Conservation (phyloP, 2,329 filamentous ascomycete species). For the Neurospora sp. region DNA sequence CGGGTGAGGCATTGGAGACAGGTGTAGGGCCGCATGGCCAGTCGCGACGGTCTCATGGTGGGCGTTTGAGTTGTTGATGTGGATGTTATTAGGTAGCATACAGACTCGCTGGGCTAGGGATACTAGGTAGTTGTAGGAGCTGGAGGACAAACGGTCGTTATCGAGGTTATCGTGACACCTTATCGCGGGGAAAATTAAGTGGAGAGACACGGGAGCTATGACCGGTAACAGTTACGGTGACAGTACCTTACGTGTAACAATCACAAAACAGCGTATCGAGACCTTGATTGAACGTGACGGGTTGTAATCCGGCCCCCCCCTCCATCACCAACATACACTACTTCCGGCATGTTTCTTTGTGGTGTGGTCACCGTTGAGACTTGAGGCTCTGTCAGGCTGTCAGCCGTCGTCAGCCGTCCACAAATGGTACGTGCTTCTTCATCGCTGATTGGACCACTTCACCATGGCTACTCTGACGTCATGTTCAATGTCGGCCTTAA, state of each 20-base stretch:
- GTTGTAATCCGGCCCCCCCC: not conserved
- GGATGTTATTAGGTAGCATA: not conserved
- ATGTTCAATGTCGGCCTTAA: not conserved
- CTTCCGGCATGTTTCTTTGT: no score
- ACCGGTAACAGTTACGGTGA: not conserved
- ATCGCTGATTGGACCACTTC: no score
- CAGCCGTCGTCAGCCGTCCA: not conserved
- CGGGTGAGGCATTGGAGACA: constrained; percentile 12
- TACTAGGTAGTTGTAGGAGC: not conserved
- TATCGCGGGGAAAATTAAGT: not conserved
- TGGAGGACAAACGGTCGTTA: not conserved
- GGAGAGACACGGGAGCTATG: not conserved
- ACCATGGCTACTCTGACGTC: not conserved
- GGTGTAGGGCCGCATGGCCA: constrained; percentile 8
- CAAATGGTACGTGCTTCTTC: not conserved
- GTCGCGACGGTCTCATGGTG: not conserved
- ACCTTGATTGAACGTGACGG: not conserved
- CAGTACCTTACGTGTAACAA: not conserved
- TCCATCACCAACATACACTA: no score
- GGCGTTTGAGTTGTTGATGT: not conserved
- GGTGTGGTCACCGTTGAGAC: no score
- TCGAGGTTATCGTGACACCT: not conserved
- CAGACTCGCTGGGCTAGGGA: not conserved
- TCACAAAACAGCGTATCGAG: not conserved
- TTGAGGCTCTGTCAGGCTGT: not conserved